phyloP scores from a whole-genome alignment of 73 alveolate genomes.

The Paramecium biaurelia region DNA sequence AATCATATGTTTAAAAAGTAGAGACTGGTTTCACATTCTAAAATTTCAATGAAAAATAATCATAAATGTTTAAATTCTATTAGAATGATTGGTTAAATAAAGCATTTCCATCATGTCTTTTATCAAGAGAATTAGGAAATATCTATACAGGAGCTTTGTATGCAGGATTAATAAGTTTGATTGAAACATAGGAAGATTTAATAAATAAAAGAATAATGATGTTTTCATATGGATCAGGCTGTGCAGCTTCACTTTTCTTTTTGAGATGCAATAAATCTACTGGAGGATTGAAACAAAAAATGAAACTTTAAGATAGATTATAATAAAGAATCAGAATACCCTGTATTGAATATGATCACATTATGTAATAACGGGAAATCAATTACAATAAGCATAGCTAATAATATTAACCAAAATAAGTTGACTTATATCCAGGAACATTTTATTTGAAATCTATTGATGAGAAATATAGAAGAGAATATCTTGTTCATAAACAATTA shows the following conservation, averaged over 20 bases:
- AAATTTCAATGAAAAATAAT: constrained; percentile 60
- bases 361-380: constrained; percentile 80
- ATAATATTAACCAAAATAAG: constrained; percentile 74
- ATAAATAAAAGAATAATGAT: constrained; percentile 83
- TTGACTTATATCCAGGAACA: constrained; percentile 84
- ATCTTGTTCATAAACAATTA: not conserved
- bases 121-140: constrained; percentile 93
- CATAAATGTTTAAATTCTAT: constrained; percentile 64
- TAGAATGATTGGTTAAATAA: constrained; percentile 76
- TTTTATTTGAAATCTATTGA: constrained; percentile 86
- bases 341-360: constrained; percentile 82
- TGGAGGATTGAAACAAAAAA: constrained; percentile 50
- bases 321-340: constrained; percentile 74
- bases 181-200: constrained; percentile 78
- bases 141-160: constrained; percentile 93
- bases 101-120: constrained; percentile 81
- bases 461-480: constrained; percentile 84
- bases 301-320: constrained; percentile 70
- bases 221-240: constrained; percentile 98
- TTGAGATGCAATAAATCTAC: constrained; percentile 70
- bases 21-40: constrained; percentile 23
- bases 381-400: constrained; percentile 71
- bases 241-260: constrained; percentile 94
- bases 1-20: constrained; percentile 56
- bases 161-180: constrained; percentile 81